Evolutionary conservation across 805 yeast species (phyloP), one percentile per base, ranked within the genome.

Genomic region (Komagataella pastoris): DNA sequence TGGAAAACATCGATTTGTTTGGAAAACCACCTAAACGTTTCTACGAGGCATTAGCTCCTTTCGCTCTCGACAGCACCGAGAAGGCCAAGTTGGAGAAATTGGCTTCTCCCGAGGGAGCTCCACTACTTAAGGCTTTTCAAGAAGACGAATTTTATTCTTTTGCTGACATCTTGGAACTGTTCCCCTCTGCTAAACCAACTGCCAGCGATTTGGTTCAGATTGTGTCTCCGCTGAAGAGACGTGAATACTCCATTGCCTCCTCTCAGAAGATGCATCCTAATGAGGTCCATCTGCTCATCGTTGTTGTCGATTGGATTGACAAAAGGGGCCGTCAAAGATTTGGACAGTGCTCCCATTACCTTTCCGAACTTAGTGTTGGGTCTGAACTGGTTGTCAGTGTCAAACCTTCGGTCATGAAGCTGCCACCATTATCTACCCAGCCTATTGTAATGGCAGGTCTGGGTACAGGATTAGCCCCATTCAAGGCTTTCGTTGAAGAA

Each of bases 381-480:
- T 75, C 84, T 49, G 96, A 89, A 65, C 75, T 91, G 53, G 95
- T 88, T 51, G 98, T 91, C 24, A 82, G 93, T 55, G 97, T 91
- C 53, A 91, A 91, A 71, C 96, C 97, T 30, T 88, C 97, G 7
- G 97, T 91, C 48, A 90, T 91, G 97, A 91, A 90, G 70, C 74
- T 91, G 56, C 98, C 98, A 55, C 85, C 90, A 60, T 74, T 80
- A 56, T 77, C 96, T 7, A 80, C 81, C 48, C 91, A 88, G 65
- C 97, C 98, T 19, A 84, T 91, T 59, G 83, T 91, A 57, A 91
- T 91, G 98, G 84, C 96, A 59, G 98, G 98, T 60, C 76, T 91
- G 58, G 98, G 98, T 70, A 91, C 98, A 51, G 98, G 98, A 58
- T 78, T 91, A 61, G 98, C 98, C 24, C 98, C 98, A 50, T 91